Evolutionary conservation across 805 yeast genomes (phyloP), one percentile per base, ranked within the genome.

Genomic region (Yarrowia porcina): DNA sequence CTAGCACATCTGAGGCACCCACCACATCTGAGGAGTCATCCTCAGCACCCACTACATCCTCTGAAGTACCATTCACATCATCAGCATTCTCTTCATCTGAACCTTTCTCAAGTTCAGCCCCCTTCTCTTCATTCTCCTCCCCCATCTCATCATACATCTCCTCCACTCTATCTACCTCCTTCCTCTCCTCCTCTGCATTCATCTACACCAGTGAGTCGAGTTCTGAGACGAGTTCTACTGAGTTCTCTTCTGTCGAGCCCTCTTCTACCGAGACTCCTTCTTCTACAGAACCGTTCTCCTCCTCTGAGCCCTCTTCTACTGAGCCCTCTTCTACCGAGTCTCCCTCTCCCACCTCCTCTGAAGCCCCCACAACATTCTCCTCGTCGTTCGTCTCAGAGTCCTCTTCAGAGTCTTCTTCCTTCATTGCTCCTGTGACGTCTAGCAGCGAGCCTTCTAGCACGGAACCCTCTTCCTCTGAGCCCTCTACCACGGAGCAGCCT

Each of bases 171-270:
- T 49, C 56, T 17, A 49, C 56, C 10, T 32, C 39, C 4, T 49
- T 49, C 11, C 39, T 49, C 28, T 49, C 56, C 10, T 49, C 56
- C 39, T 21, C 56, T 49, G 56, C 56, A 49, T 49, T 21, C 5
- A 30, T 49, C 30, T 17, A 20, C 20, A 49, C 56, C 23, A 27
- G n/a, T n/a, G n/a, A n/a, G n/a, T n/a, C n/a, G n/a, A n/a, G n/a
- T n/a, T n/a, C n/a, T n/a, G n/a, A n/a, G n/a, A n/a, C n/a, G n/a
- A n/a, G n/a, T n/a, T n/a, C n/a, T n/a, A n/a, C n/a, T n/a, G n/a
- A n/a, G 23, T 27, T 35, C n/a, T 7, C 33, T 10, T n/a, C 13
- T 23, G 38, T 17, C 12, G n/a, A 18, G 4, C 21, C 38, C n/a
- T n/a, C n/a, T n/a, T n/a, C n/a, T n/a, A n/a, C n/a, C n/a, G n/a